Percentiles rank a stretch among this genome's conserved stretches.
Evolutionary conservation across 257 asterid genomes (phyloP).

Genomic region (Solanum tarapatanum): DNA sequence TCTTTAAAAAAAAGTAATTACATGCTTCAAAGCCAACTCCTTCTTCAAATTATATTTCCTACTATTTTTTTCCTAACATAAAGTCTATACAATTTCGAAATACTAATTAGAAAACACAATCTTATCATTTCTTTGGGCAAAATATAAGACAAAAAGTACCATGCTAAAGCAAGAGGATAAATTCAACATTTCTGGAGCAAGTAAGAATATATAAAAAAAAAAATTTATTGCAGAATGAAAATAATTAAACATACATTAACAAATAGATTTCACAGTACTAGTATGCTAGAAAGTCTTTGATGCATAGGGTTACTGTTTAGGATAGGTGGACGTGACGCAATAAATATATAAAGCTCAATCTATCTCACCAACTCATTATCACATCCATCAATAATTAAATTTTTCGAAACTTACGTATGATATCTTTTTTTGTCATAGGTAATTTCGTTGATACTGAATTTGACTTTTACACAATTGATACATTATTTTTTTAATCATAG

Average conservation of each 20-base stretch:
- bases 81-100: too few species aligned
- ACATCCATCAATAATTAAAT: too few species aligned
- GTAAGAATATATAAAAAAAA: not conserved
- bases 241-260: not conserved
- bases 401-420: rapidly evolving
- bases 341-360: too few species aligned
- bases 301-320: too few species aligned
- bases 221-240: not conserved
- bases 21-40: too few species aligned
- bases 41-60: too few species aligned
- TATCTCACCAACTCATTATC: too few species aligned
- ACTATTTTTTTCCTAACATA: too few species aligned
- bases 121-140: not conserved
- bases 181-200: not conserved
- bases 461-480: too few species aligned
- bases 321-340: rapidly evolving
- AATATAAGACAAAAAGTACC: not conserved
- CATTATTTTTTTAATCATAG: too few species aligned
- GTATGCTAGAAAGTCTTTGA: too few species aligned
- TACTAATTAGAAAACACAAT: not conserved
- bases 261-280: not conserved
- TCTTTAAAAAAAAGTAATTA: too few species aligned
- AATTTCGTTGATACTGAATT: rapidly evolving
- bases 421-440: not conserved
- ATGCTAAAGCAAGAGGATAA: not conserved